These are phyloP conservation scores for Amanita thiersii DNA, from an alignment of 768 basidiomycete species.

Conservation along the genomic window DNA sequence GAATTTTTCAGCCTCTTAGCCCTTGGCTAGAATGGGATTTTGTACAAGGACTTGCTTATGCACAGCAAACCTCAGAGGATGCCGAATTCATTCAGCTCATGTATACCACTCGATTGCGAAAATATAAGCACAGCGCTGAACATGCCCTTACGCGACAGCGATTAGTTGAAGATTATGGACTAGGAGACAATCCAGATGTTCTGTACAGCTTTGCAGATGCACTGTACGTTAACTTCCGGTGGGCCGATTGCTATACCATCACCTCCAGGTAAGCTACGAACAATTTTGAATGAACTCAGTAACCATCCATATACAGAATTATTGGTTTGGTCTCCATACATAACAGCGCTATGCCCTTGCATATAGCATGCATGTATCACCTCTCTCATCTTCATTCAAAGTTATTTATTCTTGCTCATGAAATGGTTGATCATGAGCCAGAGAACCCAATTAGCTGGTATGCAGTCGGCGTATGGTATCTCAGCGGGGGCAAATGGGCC, in stretches of 20 bases:
- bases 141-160: conserved; percentile 72
- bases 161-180: conserved; percentile 76
- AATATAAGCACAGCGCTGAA: conserved; percentile 79
- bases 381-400: conserved; percentile 85
- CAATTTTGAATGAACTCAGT: not conserved
- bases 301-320: conserved; percentile 45
- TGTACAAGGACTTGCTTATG: conserved; percentile 75
- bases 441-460: conserved; percentile 96
- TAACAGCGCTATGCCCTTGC: conserved; percentile 82
- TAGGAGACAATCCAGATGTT: conserved; percentile 90
- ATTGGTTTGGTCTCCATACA: conserved; percentile 80
- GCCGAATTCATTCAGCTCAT: conserved; percentile 89
- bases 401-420: conserved; percentile 93
- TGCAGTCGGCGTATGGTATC: conserved; percentile 96
- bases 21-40: conserved; percentile 84
- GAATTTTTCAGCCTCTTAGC: conserved; percentile 1
- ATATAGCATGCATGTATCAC: conserved; percentile 98
- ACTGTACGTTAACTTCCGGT: conserved; percentile 79
- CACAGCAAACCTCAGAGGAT: conserved; percentile 78
- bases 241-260: conserved; percentile 89
- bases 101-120: conserved; percentile 85
- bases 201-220: conserved; percentile 87
- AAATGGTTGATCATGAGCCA: conserved; percentile 91
- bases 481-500: conserved; percentile 77
- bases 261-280: conserved; percentile 55